Base-by-base conservation (phyloP, 768 basidiomycete genomes). In the Boletus rubroflammeus region DNA sequence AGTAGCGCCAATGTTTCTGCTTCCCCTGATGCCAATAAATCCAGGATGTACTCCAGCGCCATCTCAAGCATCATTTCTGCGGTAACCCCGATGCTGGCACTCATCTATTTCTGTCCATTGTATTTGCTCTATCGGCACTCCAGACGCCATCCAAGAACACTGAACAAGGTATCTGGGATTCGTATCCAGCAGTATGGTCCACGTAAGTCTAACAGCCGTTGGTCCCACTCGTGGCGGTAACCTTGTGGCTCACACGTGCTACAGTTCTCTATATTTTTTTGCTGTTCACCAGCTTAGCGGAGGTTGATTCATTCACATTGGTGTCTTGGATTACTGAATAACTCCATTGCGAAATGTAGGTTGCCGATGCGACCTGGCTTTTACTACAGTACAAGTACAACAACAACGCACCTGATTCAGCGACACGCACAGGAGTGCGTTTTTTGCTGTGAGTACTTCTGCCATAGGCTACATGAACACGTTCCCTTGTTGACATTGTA, bases 321-420 rank as follows among this genome's bases (percentile, higher is more conserved):
- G 3, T 41, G n/a, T 28, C 32, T 11, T 35, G 47, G 26, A 50
- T 48, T 44, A 15, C 35, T 48, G 38, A 50, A 47, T 50, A 36
- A 62, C 19, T 29, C 3, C 15, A 32, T 45, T 50, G 36, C 23
- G 35, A 42, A 49, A 42, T 38, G 57, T 28, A 81, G 84, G 67
- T 80, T 21, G 81, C 82, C 3, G 68, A 81, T 36, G 69, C 81
- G 43, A 80, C 76, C 59, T 86, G 84, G 84, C 69, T 86, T 47
- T 63, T 84, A 28, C 64, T 82, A 6, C 82, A 85, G 62, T 84
- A 79, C 66, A 71, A 71, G 29, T 77, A 77, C 66, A 77, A 80
- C 47, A 63, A 75, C 44, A 82, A 81, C 41, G 79, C 76, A 54
- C 82, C 84, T 3, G 76, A 77, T 58, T n/a, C 65, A 3, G 66